phyloP scores from a whole-genome alignment of 305 asterid genomes.

The Rubia balearica region DNA sequence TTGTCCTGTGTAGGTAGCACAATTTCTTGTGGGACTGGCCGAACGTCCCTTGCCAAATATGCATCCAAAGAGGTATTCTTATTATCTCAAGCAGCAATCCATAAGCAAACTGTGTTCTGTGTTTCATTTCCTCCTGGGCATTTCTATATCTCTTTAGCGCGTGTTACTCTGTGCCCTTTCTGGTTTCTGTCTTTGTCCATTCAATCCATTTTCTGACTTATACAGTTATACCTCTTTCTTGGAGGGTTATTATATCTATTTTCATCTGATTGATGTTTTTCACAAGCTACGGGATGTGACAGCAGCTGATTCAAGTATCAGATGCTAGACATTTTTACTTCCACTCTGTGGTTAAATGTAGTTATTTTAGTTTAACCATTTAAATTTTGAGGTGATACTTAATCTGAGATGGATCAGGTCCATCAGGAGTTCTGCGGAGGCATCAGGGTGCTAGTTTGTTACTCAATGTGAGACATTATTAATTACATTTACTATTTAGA shows the following conservation, averaged over 20 bases:
- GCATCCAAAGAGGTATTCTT: conserved; percentile 62
- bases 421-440: not conserved
- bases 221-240: not conserved
- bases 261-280: not conserved
- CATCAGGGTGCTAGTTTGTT: not conserved
- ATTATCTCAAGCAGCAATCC: conserved; percentile 14
- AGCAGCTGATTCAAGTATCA: not conserved
- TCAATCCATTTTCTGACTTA: not conserved
- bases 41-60: conserved; percentile 67
- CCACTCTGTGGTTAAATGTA: too few species aligned
- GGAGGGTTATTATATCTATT: not conserved
- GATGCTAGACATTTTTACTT: too few species aligned
- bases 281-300: not conserved
- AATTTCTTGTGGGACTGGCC: conserved; percentile 89
- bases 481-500: not conserved
- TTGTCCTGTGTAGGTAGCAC: conserved; percentile 57
- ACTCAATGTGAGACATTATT: not conserved
- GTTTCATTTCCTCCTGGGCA: not conserved
- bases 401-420: not conserved
- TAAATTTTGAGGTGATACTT: not conserved
- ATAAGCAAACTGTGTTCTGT: not conserved
- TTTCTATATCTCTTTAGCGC: not conserved
- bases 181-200: not conserved
- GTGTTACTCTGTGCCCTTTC: not conserved
- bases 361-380: too few species aligned